Conservation (phyloP, 2,329 filamentous ascomycete genomes). For the Dendrostoma leiphaemia region DNA sequence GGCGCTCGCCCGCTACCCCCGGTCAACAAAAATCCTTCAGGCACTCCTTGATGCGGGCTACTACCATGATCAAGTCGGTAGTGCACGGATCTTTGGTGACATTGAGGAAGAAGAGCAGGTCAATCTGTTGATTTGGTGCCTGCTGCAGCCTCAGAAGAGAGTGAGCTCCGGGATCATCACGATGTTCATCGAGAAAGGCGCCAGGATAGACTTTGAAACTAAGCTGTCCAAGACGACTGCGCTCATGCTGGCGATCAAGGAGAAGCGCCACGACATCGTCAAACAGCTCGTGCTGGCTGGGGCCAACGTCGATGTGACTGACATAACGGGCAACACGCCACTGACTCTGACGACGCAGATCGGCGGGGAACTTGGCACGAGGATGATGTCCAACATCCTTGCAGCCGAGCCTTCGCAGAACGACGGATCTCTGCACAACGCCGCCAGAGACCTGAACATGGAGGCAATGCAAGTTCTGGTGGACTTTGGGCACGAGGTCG, state of each 20-base stretch:
- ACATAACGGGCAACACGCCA: conserved; percentile 56
- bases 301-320: conserved; percentile 57
- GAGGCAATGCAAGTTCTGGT: conserved; percentile 55
- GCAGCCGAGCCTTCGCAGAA: conserved; percentile 56
- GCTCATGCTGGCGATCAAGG: conserved; percentile 57
- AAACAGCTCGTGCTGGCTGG: conserved; percentile 55
- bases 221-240: conserved; percentile 52
- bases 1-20: conserved; percentile 53
- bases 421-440: conserved; percentile 67
- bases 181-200: conserved; percentile 51
- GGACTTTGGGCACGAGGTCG: conserved; percentile 58
- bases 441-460: conserved; percentile 57
- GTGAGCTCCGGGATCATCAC: conserved; percentile 58
- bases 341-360: conserved; percentile 58
- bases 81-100: conserved; percentile 41
- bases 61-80: conserved; percentile 55
- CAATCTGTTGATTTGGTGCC: conserved; percentile 58
- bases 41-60: conserved; percentile 56
- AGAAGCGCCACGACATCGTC: conserved; percentile 55
- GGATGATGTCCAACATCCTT: conserved; percentile 54
- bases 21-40: conserved; percentile 50
- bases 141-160: conserved; percentile 61
- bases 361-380: conserved; percentile 50
- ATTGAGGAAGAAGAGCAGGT: conserved; percentile 52
- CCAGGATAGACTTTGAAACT: conserved; percentile 57